These are phyloP conservation scores for Candida sp. DNA, from an alignment of 1,139 yeast genomes.

Conservation along the genomic window DNA sequence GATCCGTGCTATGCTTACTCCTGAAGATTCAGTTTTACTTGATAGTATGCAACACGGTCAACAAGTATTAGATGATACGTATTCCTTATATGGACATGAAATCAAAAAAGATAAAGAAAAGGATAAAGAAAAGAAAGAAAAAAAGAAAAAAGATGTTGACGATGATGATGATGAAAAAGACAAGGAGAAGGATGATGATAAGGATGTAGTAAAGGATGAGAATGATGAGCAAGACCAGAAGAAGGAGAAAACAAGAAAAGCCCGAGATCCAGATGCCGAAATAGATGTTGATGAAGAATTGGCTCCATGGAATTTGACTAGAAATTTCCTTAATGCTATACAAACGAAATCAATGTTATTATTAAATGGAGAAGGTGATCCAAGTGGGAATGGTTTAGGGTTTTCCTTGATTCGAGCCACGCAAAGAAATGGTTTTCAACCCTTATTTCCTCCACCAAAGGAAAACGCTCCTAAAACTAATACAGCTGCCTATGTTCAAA, in stretches of 20 bases:
- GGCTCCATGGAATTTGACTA: conserved; percentile 91
- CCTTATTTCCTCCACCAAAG: conserved; percentile 48
- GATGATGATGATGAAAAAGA: conserved; percentile 31
- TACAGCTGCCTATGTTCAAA: conserved; percentile 78
- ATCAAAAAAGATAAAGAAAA: conserved; percentile 13
- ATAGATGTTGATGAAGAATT: conserved; percentile 75
- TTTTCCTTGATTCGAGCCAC: conserved; percentile 89
- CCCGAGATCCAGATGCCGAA: conserved; percentile 22
- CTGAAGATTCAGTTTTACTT: conserved; percentile 84
- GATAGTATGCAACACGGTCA: conserved; percentile 96
- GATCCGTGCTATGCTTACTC: conserved; percentile 80
- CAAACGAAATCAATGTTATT: conserved; percentile 98
- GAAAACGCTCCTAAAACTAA: conserved; percentile 41
- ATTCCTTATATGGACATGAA: conserved; percentile 45
- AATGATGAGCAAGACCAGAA: conserved; percentile 18
- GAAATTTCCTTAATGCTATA: conserved; percentile 89
- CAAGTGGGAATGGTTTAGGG: conserved; percentile 88
- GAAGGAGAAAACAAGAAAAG: conserved; percentile 25
- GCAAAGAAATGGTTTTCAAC: conserved; percentile 91
- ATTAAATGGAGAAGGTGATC: conserved; percentile 96
- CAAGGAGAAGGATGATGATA: conserved; percentile 12
- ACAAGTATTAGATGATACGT: conserved; percentile 74
- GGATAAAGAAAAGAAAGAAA: conserved; percentile 17
- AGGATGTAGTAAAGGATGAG: conserved; percentile 15
- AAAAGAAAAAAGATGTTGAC: conserved; percentile 25